phyloP scores from a whole-genome alignment of 2,329 filamentous ascomycete genomes.

The Aspergillus unguis region DNA sequence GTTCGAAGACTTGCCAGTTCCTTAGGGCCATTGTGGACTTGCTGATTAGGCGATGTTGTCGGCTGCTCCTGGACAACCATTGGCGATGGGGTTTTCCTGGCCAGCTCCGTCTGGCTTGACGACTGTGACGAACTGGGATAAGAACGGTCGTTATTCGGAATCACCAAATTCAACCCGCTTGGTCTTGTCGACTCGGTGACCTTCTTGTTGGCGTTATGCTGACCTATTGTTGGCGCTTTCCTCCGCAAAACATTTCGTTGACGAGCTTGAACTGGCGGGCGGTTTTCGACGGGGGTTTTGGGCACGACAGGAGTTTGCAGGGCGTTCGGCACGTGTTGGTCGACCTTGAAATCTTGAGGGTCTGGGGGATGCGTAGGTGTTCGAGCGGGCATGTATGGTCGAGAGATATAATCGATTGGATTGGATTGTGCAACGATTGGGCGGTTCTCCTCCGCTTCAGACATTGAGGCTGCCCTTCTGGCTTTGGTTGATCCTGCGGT shows the following conservation, averaged over 20 bases:
- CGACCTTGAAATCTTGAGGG: constrained; percentile 6
- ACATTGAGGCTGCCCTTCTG: constrained; percentile 28
- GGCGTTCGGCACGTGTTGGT: constrained; percentile 6
- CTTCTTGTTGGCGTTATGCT: constrained; percentile 25
- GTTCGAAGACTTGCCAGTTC: constrained; percentile 40
- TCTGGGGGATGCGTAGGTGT: constrained; percentile 24
- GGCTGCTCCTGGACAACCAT: constrained; percentile 17
- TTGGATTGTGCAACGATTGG: constrained; percentile 20
- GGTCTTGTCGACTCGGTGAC: constrained; percentile 9
- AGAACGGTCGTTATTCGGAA: constrained; percentile 23
- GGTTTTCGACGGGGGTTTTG: constrained; percentile 15
- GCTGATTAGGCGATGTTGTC: constrained; percentile 16
- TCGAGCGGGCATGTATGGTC: constrained; percentile 30
- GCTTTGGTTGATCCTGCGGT: constrained; percentile 20
- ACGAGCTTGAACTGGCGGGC: constrained; percentile 22
- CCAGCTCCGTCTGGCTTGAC: constrained; percentile 14
- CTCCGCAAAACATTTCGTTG: constrained; percentile 42
- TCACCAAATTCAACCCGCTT: constrained; percentile 33
- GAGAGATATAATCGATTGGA: constrained; percentile 22
- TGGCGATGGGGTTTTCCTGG: constrained; percentile 13
- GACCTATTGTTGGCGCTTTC: constrained; percentile 41
- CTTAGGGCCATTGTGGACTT: constrained; percentile 28
- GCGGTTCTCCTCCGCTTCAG: constrained; percentile 25
- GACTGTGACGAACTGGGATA: constrained; percentile 13
- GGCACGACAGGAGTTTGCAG: constrained; percentile 9